Conservation (phyloP, 495 filamentous ascomycete species). For the Tuber borchii region DNA sequence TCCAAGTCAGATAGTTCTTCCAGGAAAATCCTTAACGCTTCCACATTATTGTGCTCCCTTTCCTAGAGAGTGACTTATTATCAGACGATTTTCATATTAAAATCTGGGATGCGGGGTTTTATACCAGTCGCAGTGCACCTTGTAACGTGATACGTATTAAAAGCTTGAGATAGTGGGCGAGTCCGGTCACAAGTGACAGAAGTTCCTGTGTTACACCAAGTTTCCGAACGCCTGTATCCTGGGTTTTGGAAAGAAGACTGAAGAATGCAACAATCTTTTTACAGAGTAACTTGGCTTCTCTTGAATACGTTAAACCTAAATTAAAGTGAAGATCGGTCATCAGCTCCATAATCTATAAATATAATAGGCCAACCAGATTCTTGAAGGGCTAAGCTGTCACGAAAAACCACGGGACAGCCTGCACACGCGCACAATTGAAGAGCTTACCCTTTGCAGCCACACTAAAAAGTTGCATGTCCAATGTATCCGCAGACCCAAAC, state of each 20-base stretch:
- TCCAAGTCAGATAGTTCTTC: constrained; percentile 71
- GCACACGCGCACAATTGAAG: constrained; percentile 8
- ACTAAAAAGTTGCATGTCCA: constrained; percentile 64
- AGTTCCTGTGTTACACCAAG: constrained; percentile 96
- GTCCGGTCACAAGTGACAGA: constrained; percentile 85
- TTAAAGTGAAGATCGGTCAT: constrained; percentile 37
- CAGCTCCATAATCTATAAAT: constrained; percentile 28
- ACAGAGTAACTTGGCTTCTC: constrained; percentile 94
- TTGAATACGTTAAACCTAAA: constrained; percentile 75
- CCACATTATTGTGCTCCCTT: constrained; percentile 64
- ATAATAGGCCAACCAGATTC: constrained; percentile 15
- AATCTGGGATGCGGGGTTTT: constrained; percentile 36
- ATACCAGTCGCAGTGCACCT: constrained; percentile 70
- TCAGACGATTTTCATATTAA: constrained; percentile 33
- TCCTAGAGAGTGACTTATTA: constrained; percentile 48
- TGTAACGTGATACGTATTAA: constrained; percentile 95
- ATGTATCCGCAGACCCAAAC: constrained; percentile 77
- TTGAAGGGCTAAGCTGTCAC: not conserved
- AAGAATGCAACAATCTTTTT: constrained; percentile 99
- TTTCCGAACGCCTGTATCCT: constrained; percentile 78
- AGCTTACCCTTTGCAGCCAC: constrained; percentile 67
- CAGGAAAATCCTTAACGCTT: constrained; percentile 74
- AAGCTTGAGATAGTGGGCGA: constrained; percentile 97
- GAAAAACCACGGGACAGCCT: not conserved
- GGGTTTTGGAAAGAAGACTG: constrained; percentile 81